phyloP scores from a whole-genome alignment of 2,329 filamentous ascomycete genomes.

The Clonostachys rhizophaga region DNA sequence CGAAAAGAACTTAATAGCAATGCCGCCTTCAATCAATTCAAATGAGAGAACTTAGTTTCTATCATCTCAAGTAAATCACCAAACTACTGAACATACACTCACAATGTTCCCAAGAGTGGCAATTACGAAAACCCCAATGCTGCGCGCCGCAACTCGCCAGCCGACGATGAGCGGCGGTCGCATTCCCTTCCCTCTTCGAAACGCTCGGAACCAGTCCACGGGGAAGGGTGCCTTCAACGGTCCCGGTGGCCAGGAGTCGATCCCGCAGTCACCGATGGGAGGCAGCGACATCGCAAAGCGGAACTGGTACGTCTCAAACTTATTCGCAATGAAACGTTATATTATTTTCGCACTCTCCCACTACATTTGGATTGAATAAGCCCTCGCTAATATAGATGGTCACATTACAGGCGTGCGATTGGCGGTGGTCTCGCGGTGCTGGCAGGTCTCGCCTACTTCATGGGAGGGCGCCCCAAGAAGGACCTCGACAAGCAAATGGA shows the following conservation, averaged over 20 bases:
- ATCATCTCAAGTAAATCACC: too few relatives aligned
- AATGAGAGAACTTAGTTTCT: too few relatives aligned
- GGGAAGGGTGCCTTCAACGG: slow-evolving; percentile 17
- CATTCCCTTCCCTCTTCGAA: too few relatives aligned
- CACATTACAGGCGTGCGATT: not conserved
- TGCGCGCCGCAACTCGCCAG: slow-evolving; percentile 1
- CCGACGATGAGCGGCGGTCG: too few relatives aligned
- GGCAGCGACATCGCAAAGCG: slow-evolving; percentile 18
- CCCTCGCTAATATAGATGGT: not conserved
- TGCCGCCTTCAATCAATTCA: too few relatives aligned
- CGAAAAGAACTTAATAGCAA: too few relatives aligned
- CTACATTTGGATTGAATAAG: too few relatives aligned
- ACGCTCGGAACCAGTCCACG: not conserved
- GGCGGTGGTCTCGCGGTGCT: slow-evolving; percentile 11
- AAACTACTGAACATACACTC: too few relatives aligned
- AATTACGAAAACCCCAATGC: not conserved
- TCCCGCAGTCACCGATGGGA: slow-evolving; percentile 14
- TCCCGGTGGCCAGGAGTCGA: slow-evolving; percentile 25
- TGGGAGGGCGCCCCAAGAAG: slow-evolving; percentile 8
- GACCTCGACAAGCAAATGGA: not conserved
- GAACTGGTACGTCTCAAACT: slow-evolving; percentile 18
- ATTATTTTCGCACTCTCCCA: not conserved
- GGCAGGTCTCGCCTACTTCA: slow-evolving; percentile 18
- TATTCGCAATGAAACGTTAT: not conserved
- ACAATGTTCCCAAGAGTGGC: too few relatives aligned